These are phyloP conservation scores for Curvularia sp. DNA, from an alignment of 2,329 filamentous ascomycete genomes.

Conservation along the genomic window DNA sequence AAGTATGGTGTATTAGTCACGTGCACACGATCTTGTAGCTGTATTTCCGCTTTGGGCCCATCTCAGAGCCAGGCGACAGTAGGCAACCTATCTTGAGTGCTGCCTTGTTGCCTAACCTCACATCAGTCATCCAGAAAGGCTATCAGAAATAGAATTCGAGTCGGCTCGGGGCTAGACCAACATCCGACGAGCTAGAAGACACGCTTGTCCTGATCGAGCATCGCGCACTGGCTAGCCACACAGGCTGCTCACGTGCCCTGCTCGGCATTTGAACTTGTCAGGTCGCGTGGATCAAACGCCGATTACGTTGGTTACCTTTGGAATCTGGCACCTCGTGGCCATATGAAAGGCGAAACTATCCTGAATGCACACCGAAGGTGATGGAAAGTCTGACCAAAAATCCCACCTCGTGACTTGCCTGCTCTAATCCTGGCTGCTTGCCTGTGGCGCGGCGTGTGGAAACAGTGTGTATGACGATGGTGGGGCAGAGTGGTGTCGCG, in stretches of 20 bases:
- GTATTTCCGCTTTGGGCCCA: not conserved
- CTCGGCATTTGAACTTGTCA: constrained; percentile 21
- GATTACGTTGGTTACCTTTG: not conserved
- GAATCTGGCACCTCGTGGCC: not conserved
- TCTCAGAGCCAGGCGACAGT: not conserved
- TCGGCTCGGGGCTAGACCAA: constrained; percentile 1
- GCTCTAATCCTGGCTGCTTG: not conserved
- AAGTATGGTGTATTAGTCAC: not conserved
- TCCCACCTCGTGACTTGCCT: not conserved
- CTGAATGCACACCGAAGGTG: not conserved
- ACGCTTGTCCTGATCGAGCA: not conserved
- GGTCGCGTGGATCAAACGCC: constrained; percentile 14
- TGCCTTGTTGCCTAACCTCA: constrained; percentile 15
- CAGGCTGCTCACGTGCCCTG: constrained; percentile 15
- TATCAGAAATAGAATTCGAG: not conserved
- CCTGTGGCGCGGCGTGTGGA: not conserved
- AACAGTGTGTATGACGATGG: constrained; percentile 10
- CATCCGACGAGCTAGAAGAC: not conserved
- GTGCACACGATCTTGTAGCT: not conserved
- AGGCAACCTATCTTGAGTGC: constrained; percentile 1
- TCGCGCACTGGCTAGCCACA: not conserved
- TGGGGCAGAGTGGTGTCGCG: constrained; percentile 13
- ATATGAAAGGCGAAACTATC: not conserved
- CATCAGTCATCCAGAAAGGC: not conserved
- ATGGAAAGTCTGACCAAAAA: too few species aligned